Base-by-base conservation (phyloP, 495 filamentous ascomycete species). In the Xylaria telfairii region DNA sequence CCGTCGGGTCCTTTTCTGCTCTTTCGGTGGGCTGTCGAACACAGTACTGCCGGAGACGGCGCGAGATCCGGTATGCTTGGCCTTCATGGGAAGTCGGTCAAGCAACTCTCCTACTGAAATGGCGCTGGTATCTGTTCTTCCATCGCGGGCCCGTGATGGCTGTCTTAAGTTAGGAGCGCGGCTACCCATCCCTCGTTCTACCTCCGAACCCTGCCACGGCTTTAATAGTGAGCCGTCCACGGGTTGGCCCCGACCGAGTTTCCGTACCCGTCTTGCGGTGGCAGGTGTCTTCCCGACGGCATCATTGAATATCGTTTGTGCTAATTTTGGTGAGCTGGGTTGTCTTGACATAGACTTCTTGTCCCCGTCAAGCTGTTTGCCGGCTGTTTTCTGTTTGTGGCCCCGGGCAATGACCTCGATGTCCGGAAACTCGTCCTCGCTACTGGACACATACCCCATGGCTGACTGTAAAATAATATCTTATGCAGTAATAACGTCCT, bases 401-500 rank as follows among this genome's bases (percentile, higher is more conserved):
- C 24, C 63, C 46, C 54, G 65, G 68, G 76, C 44, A 24, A 78
- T 37, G 9, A 74, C 69, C 19, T 77, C 75, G 10, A 77, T 47
- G 10, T 75, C 74, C n/a, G 76, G 75, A 26, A 78, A 75, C 32
- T 78, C 76, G 21, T 78, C 75, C 28, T 77, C 76, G 21, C 71
- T 78, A 47, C 64, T 69, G 4, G 63, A 51, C 8, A 26, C 28
- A 49, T 66, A 54, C 46, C 44, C 53, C 59, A 63, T 67, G 28
- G 17, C 57, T 5, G 21, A 6, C 6, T n/a, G 7, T 39, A 15
- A 24, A 59, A 37, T n/a, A 17, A 19, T 37, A 32, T 60, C 5
- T 54, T 4, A 47, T 63, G 46, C 15, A 19, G 37, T 32, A 54
- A 28, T 28, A 51, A 54, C 56, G 57, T 24, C 41, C 30, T 49